phyloP scores from a whole-genome alignment of 768 basidiomycete species.

The Suillus plorans region DNA sequence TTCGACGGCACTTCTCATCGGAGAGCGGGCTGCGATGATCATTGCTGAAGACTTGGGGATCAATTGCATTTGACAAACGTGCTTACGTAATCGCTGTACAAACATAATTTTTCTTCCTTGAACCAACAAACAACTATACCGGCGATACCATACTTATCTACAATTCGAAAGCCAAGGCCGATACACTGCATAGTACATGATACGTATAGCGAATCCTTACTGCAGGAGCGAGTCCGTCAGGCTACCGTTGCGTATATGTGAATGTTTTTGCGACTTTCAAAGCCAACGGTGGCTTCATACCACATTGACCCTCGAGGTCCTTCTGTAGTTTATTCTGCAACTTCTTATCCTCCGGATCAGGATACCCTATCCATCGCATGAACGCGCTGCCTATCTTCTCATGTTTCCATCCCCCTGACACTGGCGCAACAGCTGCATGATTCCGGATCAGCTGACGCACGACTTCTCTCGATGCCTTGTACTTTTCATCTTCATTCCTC shows the following conservation, averaged over 20 bases:
- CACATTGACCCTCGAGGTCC: not conserved
- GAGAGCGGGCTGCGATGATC: conserved; percentile 24
- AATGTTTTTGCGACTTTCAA: not conserved
- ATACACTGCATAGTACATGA: not conserved
- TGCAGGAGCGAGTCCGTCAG: not conserved
- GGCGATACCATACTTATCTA: not conserved
- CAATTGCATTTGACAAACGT: not conserved
- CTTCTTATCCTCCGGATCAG: not conserved
- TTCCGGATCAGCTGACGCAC: conserved; percentile 17
- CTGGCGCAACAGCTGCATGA: not conserved
- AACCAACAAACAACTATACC: not conserved
- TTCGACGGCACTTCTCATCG: conserved; percentile 24
- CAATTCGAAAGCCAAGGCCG: not conserved
- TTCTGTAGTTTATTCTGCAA: not conserved
- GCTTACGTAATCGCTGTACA: no score
- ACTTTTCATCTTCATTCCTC: conserved; percentile 32
- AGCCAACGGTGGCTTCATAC: not conserved
- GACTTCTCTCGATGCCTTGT: conserved; percentile 29
- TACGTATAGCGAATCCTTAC: not conserved
- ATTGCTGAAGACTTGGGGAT: conserved; percentile 25
- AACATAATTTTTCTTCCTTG: no score
- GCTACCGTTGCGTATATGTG: not conserved
- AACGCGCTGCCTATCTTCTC: not conserved
- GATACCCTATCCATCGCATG: not conserved
- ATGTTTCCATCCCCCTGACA: not conserved